phyloP scores from a whole-genome alignment of 352 stramenopile genomes.

The Pythium dissotocum region DNA sequence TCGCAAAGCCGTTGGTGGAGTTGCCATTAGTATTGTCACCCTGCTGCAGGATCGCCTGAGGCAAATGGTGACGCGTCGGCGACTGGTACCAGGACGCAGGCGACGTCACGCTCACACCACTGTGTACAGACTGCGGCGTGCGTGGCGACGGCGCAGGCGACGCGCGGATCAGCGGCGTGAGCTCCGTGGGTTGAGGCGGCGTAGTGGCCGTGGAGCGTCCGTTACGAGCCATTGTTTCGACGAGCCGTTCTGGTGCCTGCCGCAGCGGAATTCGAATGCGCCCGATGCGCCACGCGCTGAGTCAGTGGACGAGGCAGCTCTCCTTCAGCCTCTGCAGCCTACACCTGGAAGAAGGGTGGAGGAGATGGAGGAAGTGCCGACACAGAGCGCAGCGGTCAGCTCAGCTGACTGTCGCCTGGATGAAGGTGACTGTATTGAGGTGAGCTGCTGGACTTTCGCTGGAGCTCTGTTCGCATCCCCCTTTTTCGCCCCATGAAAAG shows the following conservation, averaged over 20 bases:
- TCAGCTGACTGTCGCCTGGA: no score
- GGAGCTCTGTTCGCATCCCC: background rate
- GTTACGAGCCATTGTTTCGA: conserved; percentile 5
- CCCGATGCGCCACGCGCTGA: no score
- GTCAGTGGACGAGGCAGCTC: background rate
- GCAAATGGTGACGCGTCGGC: conserved; percentile 5
- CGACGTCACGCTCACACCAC: background rate
- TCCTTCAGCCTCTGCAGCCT: no score
- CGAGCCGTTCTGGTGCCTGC: background rate
- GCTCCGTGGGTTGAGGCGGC: conserved; percentile 34
- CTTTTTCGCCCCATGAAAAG: background rate
- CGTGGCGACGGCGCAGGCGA: conserved; percentile 3
- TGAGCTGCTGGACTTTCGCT: background rate
- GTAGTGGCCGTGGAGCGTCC: conserved; percentile 14
- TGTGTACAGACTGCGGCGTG: background rate
- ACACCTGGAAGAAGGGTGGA: no score
- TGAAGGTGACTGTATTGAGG: no score
- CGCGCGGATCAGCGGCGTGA: conserved; percentile 57
- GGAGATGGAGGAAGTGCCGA: background rate
- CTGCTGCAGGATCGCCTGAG: background rate
- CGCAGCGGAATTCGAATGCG: no score
- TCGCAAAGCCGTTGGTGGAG: no score
- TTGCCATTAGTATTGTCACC: background rate
- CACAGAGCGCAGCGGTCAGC: conserved; percentile 3
- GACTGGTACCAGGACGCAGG: conserved; percentile 6